Base-by-base conservation (phyloP, 768 basidiomycete genomes). In the Gloeophyllum trabeum region DNA sequence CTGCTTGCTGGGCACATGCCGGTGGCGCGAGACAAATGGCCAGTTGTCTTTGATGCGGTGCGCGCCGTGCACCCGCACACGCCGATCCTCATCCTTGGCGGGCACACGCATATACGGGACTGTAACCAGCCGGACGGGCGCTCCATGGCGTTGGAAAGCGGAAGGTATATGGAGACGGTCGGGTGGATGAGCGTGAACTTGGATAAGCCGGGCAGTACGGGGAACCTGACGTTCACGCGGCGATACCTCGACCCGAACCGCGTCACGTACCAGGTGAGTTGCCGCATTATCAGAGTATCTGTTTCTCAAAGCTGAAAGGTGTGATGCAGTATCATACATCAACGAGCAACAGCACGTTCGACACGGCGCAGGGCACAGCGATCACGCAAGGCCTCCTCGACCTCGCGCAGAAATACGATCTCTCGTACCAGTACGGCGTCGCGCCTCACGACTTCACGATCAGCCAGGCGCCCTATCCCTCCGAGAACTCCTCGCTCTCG, bases 81-180 rank as follows among this genome's bases (percentile, higher is more conserved):
- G 0, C 91, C 89, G 0, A 84, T 94, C 43, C 52, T 88, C 42
- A 82, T 92, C 50, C 78, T 93, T 35, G 91, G 91, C 46, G 82
- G 81, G 4, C 87, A 90, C 48, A 68, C 71, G 0, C 84, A 90
- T 56, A 80, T 88, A 43, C 78, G 88, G 34, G 84, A 90, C 53
- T 91, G 88, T 59, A 50, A 75, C 19, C 78, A 79, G 57, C 62
- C 77, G 16, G 89, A 91, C 57, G 72, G 70, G 3, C 70, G 80
- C n/a, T 79, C 81, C 0, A 87, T 91, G 66, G 67, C 81, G 2
- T 55, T 92, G 46, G 85, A 89, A 52, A 82, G 86, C 48, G 85
- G 92, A n/a, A 67, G 88, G 19, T 94, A 93, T 55, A 85, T 94
- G 81, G 92, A 96, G 62, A 96, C 91, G 6, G 65, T 93, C 42